Evolutionary conservation across 192 early-diverging fungal genomes (phyloP), one percentile per base, ranked within the genome.

Genomic region (Backusella liffmaniae): DNA sequence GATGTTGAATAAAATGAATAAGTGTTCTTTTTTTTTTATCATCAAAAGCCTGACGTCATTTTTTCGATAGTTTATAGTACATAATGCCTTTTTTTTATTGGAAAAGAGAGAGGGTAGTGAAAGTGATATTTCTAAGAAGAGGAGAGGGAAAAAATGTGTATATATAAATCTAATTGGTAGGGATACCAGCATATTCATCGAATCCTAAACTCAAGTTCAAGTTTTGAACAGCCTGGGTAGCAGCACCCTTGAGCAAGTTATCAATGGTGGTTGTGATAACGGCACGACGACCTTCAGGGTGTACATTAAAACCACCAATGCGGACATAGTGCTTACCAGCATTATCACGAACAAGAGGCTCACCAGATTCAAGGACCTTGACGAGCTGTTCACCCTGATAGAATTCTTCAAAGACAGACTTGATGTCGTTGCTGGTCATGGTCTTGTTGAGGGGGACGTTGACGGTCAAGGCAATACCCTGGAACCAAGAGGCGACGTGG

Each of bases 171-270:
- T 71, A 71, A 18, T 71, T 71, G 35, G 70, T 71, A 16, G 96
- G 95, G 75, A 99, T 99, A 30, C 97, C 96, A 21, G 91, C 91
- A 75, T 90, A 96, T 85, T 99, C 97, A 68, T 93, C 92, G 51
- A 96, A 85, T 1, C 93, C 94, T 41, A 98, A 83, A 10, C 96
- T 93, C 79, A 99, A 88, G 81, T 99, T 99, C 83, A 98, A 90
- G 85, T 98, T 99, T 86, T 97, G 96, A 41, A 98, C 83, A 16
- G 97, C 96, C 84, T 99, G 98, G n/a, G 97, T 99, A 1, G 98
- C 98, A 26, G 97, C 97, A 5, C 98, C 98, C 90, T 99, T 99
- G 70, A 98, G 88, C 81, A 99, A 80, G 73, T 99, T 99, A 80
- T 98, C 98, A 73, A 99, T 93, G 2, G 96, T 98, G 10, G 94